Conservation (phyloP, 305 asterid species). For the Solanum hybrid region DNA sequence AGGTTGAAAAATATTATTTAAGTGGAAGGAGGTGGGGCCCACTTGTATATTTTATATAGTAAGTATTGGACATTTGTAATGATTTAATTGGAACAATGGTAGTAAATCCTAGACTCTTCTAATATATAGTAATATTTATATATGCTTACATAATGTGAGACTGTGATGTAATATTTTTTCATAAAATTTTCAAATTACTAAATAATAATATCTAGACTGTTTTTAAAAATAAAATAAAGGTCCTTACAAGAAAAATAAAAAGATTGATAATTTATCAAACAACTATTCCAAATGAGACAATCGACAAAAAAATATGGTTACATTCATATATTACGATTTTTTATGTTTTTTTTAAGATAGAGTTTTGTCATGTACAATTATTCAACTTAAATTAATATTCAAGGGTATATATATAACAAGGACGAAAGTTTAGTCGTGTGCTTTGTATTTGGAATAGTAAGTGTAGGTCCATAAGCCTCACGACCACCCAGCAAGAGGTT, state of each 20-base stretch:
- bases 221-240: no score
- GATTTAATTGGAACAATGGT: no score
- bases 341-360: neutral
- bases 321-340: neutral
- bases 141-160: neutral
- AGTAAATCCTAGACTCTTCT: no score
- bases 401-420: neutral
- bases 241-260: no score
- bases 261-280: neutral
- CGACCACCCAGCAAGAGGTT: slow-evolving; percentile 29
- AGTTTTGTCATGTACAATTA: neutral
- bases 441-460: neutral
- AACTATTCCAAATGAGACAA: neutral
- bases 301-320: neutral
- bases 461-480: neutral
- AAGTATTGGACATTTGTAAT: no score
- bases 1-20: no score
- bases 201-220: neutral
- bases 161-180: neutral
- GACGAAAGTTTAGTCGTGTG: neutral
- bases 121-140: no score
- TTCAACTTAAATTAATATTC: neutral
- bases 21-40: no score
- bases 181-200: neutral
- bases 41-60: no score